Evolutionary conservation across 2,329 filamentous ascomycete genomes (phyloP).

Genomic region (Cladobotryum mycophilum): DNA sequence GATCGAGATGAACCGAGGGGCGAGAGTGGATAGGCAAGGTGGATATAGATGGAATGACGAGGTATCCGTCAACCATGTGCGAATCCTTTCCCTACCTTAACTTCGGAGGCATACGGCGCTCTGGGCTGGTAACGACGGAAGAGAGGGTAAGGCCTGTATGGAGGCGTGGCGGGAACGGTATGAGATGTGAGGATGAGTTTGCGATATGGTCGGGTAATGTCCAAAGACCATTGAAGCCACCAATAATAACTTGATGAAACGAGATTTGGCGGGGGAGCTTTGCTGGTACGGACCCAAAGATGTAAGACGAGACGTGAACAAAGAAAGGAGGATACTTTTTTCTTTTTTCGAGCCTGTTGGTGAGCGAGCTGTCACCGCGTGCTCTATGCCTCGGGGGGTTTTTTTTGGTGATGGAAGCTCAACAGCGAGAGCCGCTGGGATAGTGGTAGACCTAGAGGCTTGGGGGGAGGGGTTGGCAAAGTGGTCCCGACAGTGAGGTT

Average conservation of each 20-base stretch:
- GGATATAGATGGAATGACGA: conserved; percentile 3
- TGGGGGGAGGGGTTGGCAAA: conserved; percentile 1
- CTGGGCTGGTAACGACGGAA: not conserved
- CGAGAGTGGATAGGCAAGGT: conserved; percentile 6
- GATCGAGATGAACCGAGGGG: conserved; percentile 9
- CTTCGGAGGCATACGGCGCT: conserved; percentile 3
- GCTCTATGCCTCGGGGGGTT: not conserved
- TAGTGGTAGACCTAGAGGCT: not conserved
- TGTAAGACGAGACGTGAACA: not conserved
- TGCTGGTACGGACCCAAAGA: not conserved
- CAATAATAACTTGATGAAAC: not conserved
- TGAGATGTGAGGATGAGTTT: not conserved
- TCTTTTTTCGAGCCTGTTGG: not conserved
- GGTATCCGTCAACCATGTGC: conserved; percentile 7
- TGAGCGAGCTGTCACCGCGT: not conserved
- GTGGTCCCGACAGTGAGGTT: conserved; percentile 10
- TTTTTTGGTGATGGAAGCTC: not conserved
- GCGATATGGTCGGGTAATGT: not conserved
- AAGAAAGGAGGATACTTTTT: not conserved
- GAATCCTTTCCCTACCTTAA: not conserved
- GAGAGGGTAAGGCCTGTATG: not conserved
- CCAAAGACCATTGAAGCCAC: not conserved
- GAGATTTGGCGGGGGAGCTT: not conserved
- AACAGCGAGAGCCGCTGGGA: not conserved
- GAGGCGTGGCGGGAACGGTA: not conserved